These are phyloP conservation scores for Rhizopogon vulgaris DNA, from an alignment of 768 basidiomycete species.

Conservation along the genomic window DNA sequence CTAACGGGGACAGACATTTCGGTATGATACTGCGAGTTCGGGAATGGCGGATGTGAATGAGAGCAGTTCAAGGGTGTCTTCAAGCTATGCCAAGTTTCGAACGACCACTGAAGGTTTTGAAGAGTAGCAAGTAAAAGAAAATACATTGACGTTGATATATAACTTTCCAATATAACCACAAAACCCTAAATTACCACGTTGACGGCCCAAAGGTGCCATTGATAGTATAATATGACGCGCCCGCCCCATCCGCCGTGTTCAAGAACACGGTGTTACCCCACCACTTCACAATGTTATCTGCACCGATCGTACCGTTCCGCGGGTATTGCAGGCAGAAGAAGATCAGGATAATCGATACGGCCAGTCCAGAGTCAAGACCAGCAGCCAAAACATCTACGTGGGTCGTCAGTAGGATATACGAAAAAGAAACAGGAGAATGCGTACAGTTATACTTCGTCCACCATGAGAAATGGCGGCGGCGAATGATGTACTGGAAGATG, in stretches of 20 bases:
- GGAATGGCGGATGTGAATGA: no score
- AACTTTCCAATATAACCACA: neutral
- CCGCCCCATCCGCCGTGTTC: conserved; percentile 31
- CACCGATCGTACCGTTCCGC: conserved; percentile 33
- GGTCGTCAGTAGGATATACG: neutral
- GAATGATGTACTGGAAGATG: conserved; percentile 34
- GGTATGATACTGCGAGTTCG: no score
- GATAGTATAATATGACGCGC: conserved; percentile 20
- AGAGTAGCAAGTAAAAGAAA: neutral
- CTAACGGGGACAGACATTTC: no score
- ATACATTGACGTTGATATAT: neutral
- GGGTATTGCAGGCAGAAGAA: conserved; percentile 31
- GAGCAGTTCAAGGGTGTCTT: no score
- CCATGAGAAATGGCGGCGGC: conserved; percentile 26
- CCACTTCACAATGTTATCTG: conserved; percentile 44
- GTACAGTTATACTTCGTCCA: conserved; percentile 31
- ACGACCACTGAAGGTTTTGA: no score
- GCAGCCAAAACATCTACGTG: conserved; percentile 22
- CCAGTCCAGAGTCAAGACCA: conserved; percentile 23
- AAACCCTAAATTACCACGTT: neutral
- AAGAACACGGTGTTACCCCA: conserved; percentile 55
- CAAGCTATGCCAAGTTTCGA: no score
- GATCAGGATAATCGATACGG: conserved; percentile 6
- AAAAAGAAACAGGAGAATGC: neutral
- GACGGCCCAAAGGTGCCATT: conserved; percentile 32